These are phyloP conservation scores for Penicillium decumbens DNA, from an alignment of 2,329 filamentous ascomycete genomes.

Conservation along the genomic window DNA sequence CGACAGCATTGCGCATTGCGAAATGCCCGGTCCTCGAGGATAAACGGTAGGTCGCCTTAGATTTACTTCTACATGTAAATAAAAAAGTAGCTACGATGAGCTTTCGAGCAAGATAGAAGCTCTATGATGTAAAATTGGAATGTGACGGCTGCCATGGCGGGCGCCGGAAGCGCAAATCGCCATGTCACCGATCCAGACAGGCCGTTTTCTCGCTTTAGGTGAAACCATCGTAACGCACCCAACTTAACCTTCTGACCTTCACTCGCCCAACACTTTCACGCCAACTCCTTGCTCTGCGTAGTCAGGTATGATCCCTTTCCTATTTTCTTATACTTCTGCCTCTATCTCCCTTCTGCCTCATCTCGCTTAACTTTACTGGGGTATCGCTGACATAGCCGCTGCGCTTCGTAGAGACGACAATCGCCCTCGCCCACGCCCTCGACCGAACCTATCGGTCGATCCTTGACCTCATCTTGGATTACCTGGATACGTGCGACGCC, in stretches of 20 bases:
- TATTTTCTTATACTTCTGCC: constrained; percentile 7
- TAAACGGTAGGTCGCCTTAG: background rate
- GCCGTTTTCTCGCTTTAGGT: constrained; percentile 40
- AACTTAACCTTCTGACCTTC: constrained; percentile 27
- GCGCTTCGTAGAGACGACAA: constrained; percentile 34
- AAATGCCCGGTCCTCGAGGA: constrained; percentile 6
- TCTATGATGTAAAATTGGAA: constrained; percentile 9
- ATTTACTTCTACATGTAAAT: background rate
- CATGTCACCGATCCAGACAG: constrained; percentile 31
- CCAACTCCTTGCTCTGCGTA: constrained; percentile 2
- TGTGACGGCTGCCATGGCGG: constrained; percentile 19
- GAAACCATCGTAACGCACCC: constrained; percentile 39
- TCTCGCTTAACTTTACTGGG: constrained; percentile 24
- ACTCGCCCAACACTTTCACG: constrained; percentile 18
- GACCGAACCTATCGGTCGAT: constrained; percentile 21
- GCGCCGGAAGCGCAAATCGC: constrained; percentile 28
- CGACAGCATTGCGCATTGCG: constrained; percentile 26
- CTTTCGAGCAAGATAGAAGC: background rate
- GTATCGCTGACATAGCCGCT: constrained; percentile 40
- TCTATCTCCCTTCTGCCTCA: constrained; percentile 13
- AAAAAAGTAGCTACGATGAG: background rate
- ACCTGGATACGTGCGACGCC: constrained; percentile 31
- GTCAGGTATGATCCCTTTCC: constrained; percentile 16
- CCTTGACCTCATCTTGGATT: constrained; percentile 18
- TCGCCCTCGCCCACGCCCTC: constrained; percentile 23